These are phyloP conservation scores for Dictyostelium intermedium DNA, from an alignment of 78 protist species.

Conservation along the genomic window DNA sequence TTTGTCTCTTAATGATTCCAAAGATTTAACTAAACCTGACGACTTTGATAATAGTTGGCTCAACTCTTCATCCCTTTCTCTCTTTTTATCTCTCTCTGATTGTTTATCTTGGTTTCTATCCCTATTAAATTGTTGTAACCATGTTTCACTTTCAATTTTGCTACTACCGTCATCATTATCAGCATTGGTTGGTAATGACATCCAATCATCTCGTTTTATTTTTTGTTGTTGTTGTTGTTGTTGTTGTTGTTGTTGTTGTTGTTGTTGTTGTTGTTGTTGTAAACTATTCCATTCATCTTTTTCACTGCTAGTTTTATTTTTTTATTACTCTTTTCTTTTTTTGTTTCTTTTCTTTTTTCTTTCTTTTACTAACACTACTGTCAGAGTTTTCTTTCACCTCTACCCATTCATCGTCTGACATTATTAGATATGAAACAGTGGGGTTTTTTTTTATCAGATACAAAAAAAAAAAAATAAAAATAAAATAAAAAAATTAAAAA, in stretches of 20 bases:
- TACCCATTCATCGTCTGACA: background rate
- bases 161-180: background rate
- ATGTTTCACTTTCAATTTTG: background rate
- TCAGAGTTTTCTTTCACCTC: background rate
- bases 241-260: background rate
- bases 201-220: constrained; percentile 38
- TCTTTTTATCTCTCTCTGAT: constrained; percentile 2
- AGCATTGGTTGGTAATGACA: background rate
- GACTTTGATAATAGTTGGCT: constrained; percentile 10
- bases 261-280: background rate
- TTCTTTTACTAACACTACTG: too few relatives aligned
- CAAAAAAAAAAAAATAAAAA: too few relatives aligned
- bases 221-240: background rate
- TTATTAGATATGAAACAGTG: background rate
- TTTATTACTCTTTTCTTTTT: background rate
- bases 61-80: constrained; percentile 31
- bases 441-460: background rate
- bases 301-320: background rate
- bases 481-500: too few relatives aligned
- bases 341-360: background rate
- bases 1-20: background rate
- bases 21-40: constrained; percentile 46
- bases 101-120: constrained; percentile 4
- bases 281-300: background rate
- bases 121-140: constrained; percentile 5